Conservation (phyloP, 2,329 filamentous ascomycete genomes). For the Colletotrichum phormii region DNA sequence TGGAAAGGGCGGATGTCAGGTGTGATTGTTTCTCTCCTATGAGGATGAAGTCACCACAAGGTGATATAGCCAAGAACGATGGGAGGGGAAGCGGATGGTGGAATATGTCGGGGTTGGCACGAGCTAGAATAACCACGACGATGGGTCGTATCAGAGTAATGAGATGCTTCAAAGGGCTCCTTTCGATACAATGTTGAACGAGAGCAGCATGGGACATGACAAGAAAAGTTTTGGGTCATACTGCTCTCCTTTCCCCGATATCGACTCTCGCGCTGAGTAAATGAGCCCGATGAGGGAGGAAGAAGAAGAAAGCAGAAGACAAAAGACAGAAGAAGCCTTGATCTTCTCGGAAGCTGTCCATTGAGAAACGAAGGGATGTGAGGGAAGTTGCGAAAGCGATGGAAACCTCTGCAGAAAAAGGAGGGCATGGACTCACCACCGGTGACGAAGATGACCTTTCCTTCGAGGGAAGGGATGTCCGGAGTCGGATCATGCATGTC, state of each 20-base stretch:
- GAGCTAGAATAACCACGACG: neutral
- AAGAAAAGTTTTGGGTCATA: neutral
- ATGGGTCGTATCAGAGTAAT: neutral
- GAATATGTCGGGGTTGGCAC: neutral
- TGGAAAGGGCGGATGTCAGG: neutral
- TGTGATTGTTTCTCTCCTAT: neutral
- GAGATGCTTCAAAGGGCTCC: neutral
- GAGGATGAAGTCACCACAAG: no score
- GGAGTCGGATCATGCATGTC: slow-evolving; percentile 22
- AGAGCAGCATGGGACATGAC: neutral
- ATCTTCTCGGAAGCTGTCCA: neutral
- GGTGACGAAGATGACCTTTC: slow-evolving; percentile 63
- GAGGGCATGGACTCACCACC: slow-evolving; percentile 51
- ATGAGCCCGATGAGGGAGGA: no score
- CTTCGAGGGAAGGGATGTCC: slow-evolving; percentile 54
- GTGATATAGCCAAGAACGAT: neutral
- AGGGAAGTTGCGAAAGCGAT: neutral
- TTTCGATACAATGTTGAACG: neutral
- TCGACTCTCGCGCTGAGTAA: neutral
- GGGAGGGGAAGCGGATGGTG: neutral
- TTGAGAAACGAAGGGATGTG: no score
- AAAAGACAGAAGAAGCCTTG: no score
- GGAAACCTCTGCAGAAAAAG: no score
- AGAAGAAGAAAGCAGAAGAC: no score
- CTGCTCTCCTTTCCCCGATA: neutral